phyloP scores from a whole-genome alignment of 352 stramenopile genomes.

The Phytopythium oedochilum region DNA sequence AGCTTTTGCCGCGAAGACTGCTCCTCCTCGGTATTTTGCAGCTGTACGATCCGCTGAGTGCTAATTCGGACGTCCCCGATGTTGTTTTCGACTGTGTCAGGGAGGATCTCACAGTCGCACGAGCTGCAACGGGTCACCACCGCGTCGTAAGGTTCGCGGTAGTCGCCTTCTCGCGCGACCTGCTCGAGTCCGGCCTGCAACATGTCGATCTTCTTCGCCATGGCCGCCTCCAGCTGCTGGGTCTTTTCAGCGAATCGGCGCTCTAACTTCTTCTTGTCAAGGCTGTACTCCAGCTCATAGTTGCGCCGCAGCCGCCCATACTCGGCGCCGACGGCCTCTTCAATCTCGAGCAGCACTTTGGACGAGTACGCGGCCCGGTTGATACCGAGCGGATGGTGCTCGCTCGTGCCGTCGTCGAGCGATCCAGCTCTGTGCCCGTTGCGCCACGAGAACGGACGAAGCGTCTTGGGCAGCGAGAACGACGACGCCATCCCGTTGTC shows the following conservation, averaged over 20 bases:
- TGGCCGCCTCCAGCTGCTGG: constrained; percentile 12
- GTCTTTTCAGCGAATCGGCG: constrained; percentile 17
- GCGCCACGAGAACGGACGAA: constrained; percentile 28
- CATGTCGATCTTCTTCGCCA: constrained; percentile 53
- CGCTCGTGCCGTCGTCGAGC: neutral
- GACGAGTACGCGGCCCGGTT: constrained; percentile 10
- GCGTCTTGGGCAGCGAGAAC: constrained; percentile 35
- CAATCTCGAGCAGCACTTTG: constrained; percentile 39
- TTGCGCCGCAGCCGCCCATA: constrained; percentile 33
- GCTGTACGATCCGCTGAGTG: neutral
- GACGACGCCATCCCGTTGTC: constrained; percentile 14
- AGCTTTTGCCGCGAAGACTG: neutral
- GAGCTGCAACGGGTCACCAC: neutral
- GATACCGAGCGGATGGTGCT: constrained; percentile 1
- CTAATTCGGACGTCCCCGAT: neutral
- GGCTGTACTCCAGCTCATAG: constrained; percentile 27
- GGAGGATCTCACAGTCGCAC: neutral
- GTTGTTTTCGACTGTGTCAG: neutral
- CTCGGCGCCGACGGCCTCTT: constrained; percentile 41
- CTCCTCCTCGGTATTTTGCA: neutral
- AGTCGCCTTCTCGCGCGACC: neutral
- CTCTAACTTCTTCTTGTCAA: constrained; percentile 23
- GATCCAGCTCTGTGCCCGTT: neutral
- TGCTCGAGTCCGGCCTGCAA: constrained; percentile 33
- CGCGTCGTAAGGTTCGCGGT: neutral